A percentile compares a stretch with the other conserved stretches of the same genome.
Conservation (phyloP, 179 eudicot species). For the Actinidia polygama region DNA sequence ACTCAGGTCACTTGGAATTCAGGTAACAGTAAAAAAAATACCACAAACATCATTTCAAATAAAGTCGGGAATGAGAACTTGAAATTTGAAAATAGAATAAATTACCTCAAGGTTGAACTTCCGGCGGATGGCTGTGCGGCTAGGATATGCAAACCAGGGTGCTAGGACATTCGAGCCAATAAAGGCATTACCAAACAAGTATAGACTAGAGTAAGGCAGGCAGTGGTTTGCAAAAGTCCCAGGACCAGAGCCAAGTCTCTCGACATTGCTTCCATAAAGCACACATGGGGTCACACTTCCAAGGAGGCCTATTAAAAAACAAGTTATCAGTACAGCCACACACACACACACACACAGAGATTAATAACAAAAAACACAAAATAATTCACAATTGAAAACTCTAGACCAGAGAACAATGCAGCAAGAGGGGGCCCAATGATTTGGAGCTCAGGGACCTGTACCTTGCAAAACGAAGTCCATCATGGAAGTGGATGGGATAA, state of each 20-base stretch:
- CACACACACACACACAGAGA: background rate
- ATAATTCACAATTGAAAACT: background rate
- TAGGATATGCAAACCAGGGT: constrained; percentile 77
- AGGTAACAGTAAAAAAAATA: background rate
- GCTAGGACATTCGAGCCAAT: constrained; percentile 76
- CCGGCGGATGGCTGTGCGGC: constrained; percentile 77
- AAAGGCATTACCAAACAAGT: constrained; percentile 61
- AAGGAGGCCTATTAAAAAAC: constrained; percentile 60
- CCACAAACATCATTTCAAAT: background rate
- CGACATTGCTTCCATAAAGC: constrained; percentile 84
- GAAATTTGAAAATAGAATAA: background rate
- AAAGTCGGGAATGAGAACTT: background rate
- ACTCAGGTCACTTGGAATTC: background rate
- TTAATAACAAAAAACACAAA: background rate
- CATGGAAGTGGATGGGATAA: background rate
- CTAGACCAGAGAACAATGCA: background rate
- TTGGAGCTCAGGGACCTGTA: background rate
- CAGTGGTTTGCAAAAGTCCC: constrained; percentile 77
- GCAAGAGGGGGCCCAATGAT: background rate
- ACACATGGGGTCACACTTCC: constrained; percentile 90
- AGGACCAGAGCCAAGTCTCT: constrained; percentile 68
- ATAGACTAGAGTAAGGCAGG: constrained; percentile 71
- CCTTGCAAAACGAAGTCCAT: background rate
- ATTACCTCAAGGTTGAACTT: constrained; percentile 87
- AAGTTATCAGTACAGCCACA: background rate